A percentile compares a stretch with the other conserved stretches of the same genome.
These are phyloP conservation scores for Aspergillus uvarum DNA, from an alignment of 2,329 filamentous ascomycete genomes.

Conservation along the genomic window DNA sequence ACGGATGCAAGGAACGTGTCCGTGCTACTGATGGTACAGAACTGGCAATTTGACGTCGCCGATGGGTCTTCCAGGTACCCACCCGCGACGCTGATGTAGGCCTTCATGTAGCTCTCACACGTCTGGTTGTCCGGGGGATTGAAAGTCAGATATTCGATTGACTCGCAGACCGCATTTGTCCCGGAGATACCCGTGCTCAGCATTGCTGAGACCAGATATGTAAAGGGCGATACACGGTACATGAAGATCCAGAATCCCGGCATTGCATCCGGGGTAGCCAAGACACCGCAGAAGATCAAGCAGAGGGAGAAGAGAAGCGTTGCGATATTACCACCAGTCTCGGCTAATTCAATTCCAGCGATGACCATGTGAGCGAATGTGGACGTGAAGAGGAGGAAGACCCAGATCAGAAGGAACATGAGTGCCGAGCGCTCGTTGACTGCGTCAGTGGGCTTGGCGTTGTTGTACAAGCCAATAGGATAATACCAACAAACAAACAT, in stretches of 20 bases:
- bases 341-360: constrained; percentile 65
- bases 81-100: constrained; percentile 37
- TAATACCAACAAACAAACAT: constrained; percentile 69
- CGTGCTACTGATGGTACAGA: constrained; percentile 47
- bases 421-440: constrained; percentile 58
- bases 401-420: constrained; percentile 63
- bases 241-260: constrained; percentile 77
- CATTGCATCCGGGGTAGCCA: constrained; percentile 55
- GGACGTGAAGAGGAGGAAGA: constrained; percentile 68
- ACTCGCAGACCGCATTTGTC: constrained; percentile 26
- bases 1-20: constrained; percentile 49
- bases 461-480: constrained; percentile 51
- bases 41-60: constrained; percentile 49
- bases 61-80: constrained; percentile 47
- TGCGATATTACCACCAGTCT: constrained; percentile 64
- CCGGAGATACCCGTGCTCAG: constrained; percentile 39
- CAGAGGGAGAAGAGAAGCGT: constrained; percentile 60
- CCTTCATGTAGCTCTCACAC: constrained; percentile 53
- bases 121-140: constrained; percentile 58
- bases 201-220: constrained; percentile 54
- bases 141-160: constrained; percentile 32
- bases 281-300: constrained; percentile 56
- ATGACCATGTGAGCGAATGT: constrained; percentile 74
- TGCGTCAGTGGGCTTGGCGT: constrained; percentile 37
- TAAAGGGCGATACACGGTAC: constrained; percentile 67